A percentile compares a stretch with the other conserved stretches of the same genome.
Evolutionary conservation across 2,329 filamentous ascomycete genomes (phyloP).

Genomic region (Grosmannia penicillata): DNA sequence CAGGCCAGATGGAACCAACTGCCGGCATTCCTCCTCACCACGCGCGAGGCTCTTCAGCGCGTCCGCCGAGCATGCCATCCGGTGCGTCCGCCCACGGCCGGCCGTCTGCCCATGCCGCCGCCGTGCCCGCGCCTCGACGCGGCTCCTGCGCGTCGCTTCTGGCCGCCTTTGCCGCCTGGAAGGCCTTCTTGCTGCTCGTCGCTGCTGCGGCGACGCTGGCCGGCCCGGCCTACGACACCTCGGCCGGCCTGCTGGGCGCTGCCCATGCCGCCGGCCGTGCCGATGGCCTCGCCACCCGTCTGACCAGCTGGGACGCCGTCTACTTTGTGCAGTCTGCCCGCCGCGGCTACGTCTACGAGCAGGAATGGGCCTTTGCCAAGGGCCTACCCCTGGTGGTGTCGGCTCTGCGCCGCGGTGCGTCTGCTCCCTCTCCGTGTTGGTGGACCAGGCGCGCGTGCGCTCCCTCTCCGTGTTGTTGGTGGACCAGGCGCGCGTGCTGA

Average conservation of each 20-base stretch:
- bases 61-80: too few species aligned
- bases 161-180: conserved; percentile 47
- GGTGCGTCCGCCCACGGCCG: too few species aligned
- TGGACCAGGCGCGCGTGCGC: neutral
- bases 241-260: conserved; percentile 28
- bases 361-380: conserved; percentile 69
- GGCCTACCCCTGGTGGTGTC: conserved; percentile 29
- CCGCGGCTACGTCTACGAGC: conserved; percentile 57
- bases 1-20: too few species aligned
- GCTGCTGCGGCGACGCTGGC: conserved; percentile 32
- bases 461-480: neutral
- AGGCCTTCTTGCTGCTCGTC: conserved; percentile 47
- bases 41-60: too few species aligned
- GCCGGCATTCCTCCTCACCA: too few species aligned
- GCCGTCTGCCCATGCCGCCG: too few species aligned
- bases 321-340: conserved; percentile 54
- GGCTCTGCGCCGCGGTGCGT: conserved; percentile 18
- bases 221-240: conserved; percentile 65
- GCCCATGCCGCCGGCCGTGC: conserved; percentile 7
- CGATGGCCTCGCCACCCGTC: conserved; percentile 28
- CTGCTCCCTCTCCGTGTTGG: neutral
- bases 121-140: neutral
- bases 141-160: conserved; percentile 6
- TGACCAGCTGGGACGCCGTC: conserved; percentile 70
- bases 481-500: neutral